Evolutionary conservation across 164 flowering plant species (phyloP), one percentile per base, ranked within the genome.

Genomic region (Cinnamomum micranthum): DNA sequence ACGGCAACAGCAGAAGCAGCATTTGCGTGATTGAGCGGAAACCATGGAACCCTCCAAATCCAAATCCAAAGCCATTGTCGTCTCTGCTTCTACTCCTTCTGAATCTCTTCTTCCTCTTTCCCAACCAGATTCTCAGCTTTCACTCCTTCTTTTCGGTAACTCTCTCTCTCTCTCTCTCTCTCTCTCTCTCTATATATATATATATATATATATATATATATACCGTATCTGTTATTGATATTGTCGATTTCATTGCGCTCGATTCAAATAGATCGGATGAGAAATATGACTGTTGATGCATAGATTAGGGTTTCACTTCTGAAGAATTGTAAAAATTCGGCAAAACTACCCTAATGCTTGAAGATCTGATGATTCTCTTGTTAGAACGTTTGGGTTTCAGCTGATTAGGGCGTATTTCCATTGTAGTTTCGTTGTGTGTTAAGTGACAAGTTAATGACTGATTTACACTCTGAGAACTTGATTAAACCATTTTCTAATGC

Each of bases 121-220:
- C 11, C 83, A 84, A 70, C 60, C 76, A 23, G 87, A 82, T 41
- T 84, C 88, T 69, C 88, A 24, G 79, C 81, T 72, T 79, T 88
- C 77, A 69, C 86, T n/a, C 81, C 73, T 69, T 86, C 90, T 87
- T 62, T 62, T 66, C 62, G 55, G 64, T 65, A 28, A 2, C 9
- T 74, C 74, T 51, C 58, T 35, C 33, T n/a, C 9, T 35, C 23
- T 6, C 67, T n/a, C 9, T 35, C 23, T 6, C 67, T 27, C 11
- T 4, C 33, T 65, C 70, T 70, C n/a, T 27, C 14, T 20, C 62
- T n/a, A n/a, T n/a, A n/a, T n/a, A n/a, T n/a, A n/a, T n/a, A n/a
- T n/a, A n/a, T n/a, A n/a, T n/a, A n/a, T n/a, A n/a, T n/a, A n/a
- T n/a, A n/a, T n/a, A n/a, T n/a, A n/a, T n/a, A n/a, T n/a, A 14